These are phyloP conservation scores for Ceriops zippeliana DNA, from an alignment of 345 rosid genomes.

Conservation along the genomic window DNA sequence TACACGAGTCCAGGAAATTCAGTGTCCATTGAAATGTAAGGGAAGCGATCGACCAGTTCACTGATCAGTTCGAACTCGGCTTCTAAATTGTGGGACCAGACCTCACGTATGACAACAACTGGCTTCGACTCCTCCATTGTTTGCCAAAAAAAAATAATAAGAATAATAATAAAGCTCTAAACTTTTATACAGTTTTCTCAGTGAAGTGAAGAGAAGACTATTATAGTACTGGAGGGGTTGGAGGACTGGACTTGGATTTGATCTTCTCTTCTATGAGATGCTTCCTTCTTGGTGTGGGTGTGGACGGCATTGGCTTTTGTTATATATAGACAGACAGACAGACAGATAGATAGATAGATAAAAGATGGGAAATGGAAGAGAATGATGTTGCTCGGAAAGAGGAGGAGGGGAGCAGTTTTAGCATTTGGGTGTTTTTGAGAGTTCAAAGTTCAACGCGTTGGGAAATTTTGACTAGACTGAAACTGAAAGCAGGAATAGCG, in stretches of 20 bases:
- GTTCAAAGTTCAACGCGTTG: constrained; percentile 2
- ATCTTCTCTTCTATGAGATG: neutral
- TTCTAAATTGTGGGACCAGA: constrained; percentile 32
- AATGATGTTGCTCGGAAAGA: neutral
- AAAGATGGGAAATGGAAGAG: neutral
- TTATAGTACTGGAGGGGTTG: neutral
- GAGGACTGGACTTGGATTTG: neutral
- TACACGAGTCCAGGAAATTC: constrained; percentile 36
- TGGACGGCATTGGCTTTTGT: too few relatives aligned
- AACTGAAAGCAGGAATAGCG: neutral
- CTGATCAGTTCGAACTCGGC: constrained; percentile 29
- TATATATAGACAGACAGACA: too few relatives aligned
- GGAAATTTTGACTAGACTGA: neutral
- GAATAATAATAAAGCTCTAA: neutral
- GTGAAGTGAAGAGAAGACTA: neutral
- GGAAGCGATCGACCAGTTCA: constrained; percentile 20
- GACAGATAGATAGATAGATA: too few relatives aligned
- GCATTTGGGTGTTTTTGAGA: too few relatives aligned
- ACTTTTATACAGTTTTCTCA: too few relatives aligned
- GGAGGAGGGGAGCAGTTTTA: neutral
- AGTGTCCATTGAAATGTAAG: constrained; percentile 37
- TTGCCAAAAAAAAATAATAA: neutral
- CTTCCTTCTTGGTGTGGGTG: too few relatives aligned
- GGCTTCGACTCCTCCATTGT: neutral
- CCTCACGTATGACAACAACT: constrained; percentile 20